These are phyloP conservation scores for Linnemannia exigua DNA, from an alignment of 192 early-diverging fungal species.

Conservation along the genomic window DNA sequence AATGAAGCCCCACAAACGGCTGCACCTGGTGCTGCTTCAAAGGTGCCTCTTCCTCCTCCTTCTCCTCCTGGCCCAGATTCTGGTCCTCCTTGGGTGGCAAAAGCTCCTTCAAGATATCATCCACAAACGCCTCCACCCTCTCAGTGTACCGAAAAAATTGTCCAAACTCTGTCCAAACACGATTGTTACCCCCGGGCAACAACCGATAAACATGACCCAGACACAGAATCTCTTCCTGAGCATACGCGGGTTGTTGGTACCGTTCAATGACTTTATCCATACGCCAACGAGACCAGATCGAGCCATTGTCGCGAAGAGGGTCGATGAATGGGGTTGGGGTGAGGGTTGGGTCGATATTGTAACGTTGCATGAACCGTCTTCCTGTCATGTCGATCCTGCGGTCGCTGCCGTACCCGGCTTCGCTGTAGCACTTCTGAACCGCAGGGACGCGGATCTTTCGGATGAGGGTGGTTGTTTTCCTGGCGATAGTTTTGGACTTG, in stretches of 20 bases:
- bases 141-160: constrained; percentile 43
- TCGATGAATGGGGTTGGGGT: constrained; percentile 43
- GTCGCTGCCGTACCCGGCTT: constrained; percentile 36
- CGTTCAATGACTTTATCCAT: constrained; percentile 54
- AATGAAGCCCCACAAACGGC: constrained; percentile 39
- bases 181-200: constrained; percentile 34
- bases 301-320: constrained; percentile 27
- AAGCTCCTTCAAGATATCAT: constrained; percentile 24
- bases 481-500: too few relatives aligned
- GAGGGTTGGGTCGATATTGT: constrained; percentile 24
- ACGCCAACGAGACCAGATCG: constrained; percentile 41
- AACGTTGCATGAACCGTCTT: constrained; percentile 37
- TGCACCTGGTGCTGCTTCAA: background rate
- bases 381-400: constrained; percentile 44
- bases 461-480: background rate
- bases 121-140: constrained; percentile 27
- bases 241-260: constrained; percentile 37
- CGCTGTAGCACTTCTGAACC: constrained; percentile 32
- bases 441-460: constrained; percentile 12
- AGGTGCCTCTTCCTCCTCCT: background rate
- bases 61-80: background rate
- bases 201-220: constrained; percentile 48
- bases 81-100: constrained; percentile 9
- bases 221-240: constrained; percentile 38
- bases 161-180: constrained; percentile 47